These are phyloP conservation scores for Penicillium sp. DNA, from an alignment of 2,329 filamentous ascomycete species.

Conservation along the genomic window DNA sequence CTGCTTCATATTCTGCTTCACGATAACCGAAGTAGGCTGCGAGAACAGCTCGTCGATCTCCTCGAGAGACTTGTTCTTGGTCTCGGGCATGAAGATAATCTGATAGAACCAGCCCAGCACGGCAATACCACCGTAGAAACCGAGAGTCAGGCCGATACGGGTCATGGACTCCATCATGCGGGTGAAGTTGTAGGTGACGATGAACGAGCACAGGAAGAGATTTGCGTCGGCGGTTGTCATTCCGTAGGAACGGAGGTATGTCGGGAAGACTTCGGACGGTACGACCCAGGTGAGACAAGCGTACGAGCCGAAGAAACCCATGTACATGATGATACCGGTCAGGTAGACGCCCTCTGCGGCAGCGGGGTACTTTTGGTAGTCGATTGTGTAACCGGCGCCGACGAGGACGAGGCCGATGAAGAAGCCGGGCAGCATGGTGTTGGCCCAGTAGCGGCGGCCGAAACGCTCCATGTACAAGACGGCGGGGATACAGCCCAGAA, in stretches of 20 bases:
- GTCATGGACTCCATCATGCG: slow-evolving; percentile 68
- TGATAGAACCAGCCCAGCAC: slow-evolving; percentile 70
- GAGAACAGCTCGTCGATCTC: slow-evolving; percentile 69
- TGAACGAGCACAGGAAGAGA: slow-evolving; percentile 68
- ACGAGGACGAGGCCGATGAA: slow-evolving; percentile 68
- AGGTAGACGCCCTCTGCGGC: slow-evolving; percentile 62
- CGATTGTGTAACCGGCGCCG: slow-evolving; percentile 61
- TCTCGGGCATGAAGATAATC: slow-evolving; percentile 73
- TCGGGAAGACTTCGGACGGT: slow-evolving; percentile 69
- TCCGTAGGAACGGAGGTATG: slow-evolving; percentile 69
- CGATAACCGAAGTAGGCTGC: slow-evolving; percentile 61
- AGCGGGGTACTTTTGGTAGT: slow-evolving; percentile 45
- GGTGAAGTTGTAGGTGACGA: slow-evolving; percentile 74
- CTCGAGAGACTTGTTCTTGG: slow-evolving; percentile 67
- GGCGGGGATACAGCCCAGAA: slow-evolving; percentile 66
- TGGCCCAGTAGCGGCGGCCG: slow-evolving; percentile 71
- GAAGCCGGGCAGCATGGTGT: slow-evolving; percentile 68
- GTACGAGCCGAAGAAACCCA: slow-evolving; percentile 66
- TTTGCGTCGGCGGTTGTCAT: slow-evolving; percentile 69
- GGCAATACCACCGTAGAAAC: slow-evolving; percentile 73
- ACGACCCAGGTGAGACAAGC: slow-evolving; percentile 65
- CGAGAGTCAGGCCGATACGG: slow-evolving; percentile 63
- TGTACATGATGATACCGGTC: slow-evolving; percentile 59
- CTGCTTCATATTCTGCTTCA: slow-evolving; percentile 56
- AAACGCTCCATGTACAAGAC: slow-evolving; percentile 71